Evolutionary conservation across 2,329 filamentous ascomycete species (phyloP).

Genomic region (Pseudogymnoascus sp.): DNA sequence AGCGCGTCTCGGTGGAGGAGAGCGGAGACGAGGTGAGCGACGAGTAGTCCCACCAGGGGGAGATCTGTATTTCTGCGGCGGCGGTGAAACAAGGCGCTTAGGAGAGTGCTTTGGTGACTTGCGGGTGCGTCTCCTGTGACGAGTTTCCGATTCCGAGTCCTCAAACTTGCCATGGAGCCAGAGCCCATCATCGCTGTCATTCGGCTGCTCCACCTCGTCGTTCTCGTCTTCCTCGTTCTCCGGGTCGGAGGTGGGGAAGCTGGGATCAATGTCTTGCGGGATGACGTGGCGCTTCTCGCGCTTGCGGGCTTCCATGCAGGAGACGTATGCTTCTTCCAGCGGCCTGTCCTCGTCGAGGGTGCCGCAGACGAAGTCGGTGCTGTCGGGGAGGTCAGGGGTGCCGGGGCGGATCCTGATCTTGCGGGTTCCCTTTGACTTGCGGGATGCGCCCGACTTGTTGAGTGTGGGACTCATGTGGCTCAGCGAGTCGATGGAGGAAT

Average conservation of each 20-base stretch:
- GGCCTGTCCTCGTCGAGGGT: slow-evolving; percentile 93
- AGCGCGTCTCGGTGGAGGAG: slow-evolving; percentile 27
- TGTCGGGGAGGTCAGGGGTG: slow-evolving; percentile 84
- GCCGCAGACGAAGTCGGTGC: slow-evolving; percentile 97
- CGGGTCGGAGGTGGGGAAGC: slow-evolving; percentile 88
- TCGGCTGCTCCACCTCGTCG: slow-evolving; percentile 43
- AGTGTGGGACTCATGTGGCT: slow-evolving; percentile 23
- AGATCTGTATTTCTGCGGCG: slow-evolving; percentile 21
- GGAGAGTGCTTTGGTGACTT: slow-evolving; percentile 48
- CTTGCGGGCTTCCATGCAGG: slow-evolving; percentile 71
- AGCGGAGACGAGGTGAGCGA: slow-evolving; percentile 24
- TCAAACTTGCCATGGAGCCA: slow-evolving; percentile 68
- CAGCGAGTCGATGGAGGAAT: slow-evolving; percentile 50
- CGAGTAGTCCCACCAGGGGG: slow-evolving; percentile 28
- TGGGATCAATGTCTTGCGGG: slow-evolving; percentile 96
- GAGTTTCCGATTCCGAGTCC: slow-evolving; percentile 52
- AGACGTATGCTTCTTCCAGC: slow-evolving; percentile 87
- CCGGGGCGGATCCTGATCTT: slow-evolving; percentile 53
- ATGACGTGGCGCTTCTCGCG: slow-evolving; percentile 72
- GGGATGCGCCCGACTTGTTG: slow-evolving; percentile 9
- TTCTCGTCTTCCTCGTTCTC: slow-evolving; percentile 78
- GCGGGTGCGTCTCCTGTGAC: slow-evolving; percentile 35
- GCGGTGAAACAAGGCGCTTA: slow-evolving; percentile 50
- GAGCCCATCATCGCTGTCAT: slow-evolving; percentile 59
- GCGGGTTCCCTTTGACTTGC: slow-evolving; percentile 19